A percentile compares a stretch with the other conserved stretches of the same genome.
Conservation (phyloP, 805 yeast genomes). For the Peterozyma xylosa region DNA sequence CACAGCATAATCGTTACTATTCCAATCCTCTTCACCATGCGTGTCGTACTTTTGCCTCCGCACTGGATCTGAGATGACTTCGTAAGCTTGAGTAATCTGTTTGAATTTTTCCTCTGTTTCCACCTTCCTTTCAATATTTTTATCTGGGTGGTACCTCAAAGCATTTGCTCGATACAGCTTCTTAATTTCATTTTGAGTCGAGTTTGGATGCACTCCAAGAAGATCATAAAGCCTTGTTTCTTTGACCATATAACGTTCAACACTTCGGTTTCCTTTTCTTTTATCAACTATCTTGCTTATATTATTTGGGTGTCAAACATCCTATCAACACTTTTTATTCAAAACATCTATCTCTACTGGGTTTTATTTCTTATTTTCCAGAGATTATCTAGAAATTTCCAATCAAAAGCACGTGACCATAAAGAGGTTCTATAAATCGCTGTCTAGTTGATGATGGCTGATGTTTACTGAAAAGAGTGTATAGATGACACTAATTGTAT, state of each 20-base stretch:
- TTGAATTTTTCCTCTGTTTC: conserved; percentile 49
- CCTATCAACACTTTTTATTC: too few species aligned
- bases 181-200: conserved; percentile 40
- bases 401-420: too few species aligned
- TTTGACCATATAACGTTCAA: conserved; percentile 46
- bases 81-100: conserved; percentile 61
- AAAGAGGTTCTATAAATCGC: too few species aligned
- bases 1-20: conserved; percentile 16
- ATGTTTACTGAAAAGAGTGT: too few species aligned
- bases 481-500: too few species aligned
- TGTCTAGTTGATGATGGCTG: too few species aligned
- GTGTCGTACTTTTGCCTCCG: conserved; percentile 43
- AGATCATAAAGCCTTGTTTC: conserved; percentile 62
- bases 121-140: conserved; percentile 35
- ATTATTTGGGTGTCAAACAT: too few species aligned
- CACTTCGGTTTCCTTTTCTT: conserved; percentile 4
- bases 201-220: conserved; percentile 43
- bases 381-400: too few species aligned
- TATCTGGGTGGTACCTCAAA: conserved; percentile 38
- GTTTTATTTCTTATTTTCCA: too few species aligned
- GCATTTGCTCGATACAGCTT: conserved; percentile 47
- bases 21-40: conserved; percentile 39
- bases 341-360: too few species aligned
- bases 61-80: conserved; percentile 41
- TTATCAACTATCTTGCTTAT: neutral